Percentiles rank a stretch among this genome's conserved stretches.
Evolutionary conservation across 2,329 filamentous ascomycete species (phyloP).

Genomic region (Dothidotthia symphoricarpi): DNA sequence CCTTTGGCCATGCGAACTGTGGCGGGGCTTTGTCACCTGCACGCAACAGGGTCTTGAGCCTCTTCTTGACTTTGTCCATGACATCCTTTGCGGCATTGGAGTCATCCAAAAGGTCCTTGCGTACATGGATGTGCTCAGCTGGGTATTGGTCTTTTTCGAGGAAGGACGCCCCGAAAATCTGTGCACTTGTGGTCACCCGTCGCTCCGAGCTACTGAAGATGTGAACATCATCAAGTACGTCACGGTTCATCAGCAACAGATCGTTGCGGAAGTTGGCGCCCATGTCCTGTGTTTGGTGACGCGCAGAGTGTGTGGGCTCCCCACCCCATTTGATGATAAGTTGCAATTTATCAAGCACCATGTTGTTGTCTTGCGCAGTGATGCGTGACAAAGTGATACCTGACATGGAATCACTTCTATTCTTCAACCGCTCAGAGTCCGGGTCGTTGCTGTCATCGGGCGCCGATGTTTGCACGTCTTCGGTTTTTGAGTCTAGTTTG

Average conservation of each 20-base stretch:
- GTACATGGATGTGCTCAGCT: slow-evolving; percentile 81
- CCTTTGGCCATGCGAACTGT: slow-evolving; percentile 96
- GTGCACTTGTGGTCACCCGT: slow-evolving; percentile 89
- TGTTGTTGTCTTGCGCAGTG: slow-evolving; percentile 86
- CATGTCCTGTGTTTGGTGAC: slow-evolving; percentile 93
- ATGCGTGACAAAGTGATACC: slow-evolving; percentile 91
- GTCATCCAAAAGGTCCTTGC: slow-evolving; percentile 93
- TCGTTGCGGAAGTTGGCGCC: slow-evolving; percentile 96
- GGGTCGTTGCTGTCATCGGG: slow-evolving; percentile 13
- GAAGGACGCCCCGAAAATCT: slow-evolving; percentile 92
- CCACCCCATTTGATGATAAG: slow-evolving; percentile 99
- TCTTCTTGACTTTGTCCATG: slow-evolving; percentile 99
- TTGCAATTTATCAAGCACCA: slow-evolving; percentile 93
- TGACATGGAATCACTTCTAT: slow-evolving; percentile 74
- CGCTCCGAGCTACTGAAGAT: slow-evolving; percentile 96
- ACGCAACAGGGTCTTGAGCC: slow-evolving; percentile 86
- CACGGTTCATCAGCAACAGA: slow-evolving; percentile 84
- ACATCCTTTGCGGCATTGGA: slow-evolving; percentile 98
- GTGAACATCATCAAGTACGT: slow-evolving; percentile 86
- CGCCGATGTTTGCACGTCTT: slow-evolving; percentile 25
- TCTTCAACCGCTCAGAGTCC: slow-evolving; percentile 23
- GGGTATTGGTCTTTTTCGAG: slow-evolving; percentile 81
- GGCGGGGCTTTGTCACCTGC: slow-evolving; percentile 91
- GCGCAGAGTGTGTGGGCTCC: slow-evolving; percentile 93
- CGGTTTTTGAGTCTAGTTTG: slow-evolving; percentile 15